These are phyloP conservation scores for Periconia digitata DNA, from an alignment of 2,329 filamentous ascomycete genomes.

Conservation along the genomic window DNA sequence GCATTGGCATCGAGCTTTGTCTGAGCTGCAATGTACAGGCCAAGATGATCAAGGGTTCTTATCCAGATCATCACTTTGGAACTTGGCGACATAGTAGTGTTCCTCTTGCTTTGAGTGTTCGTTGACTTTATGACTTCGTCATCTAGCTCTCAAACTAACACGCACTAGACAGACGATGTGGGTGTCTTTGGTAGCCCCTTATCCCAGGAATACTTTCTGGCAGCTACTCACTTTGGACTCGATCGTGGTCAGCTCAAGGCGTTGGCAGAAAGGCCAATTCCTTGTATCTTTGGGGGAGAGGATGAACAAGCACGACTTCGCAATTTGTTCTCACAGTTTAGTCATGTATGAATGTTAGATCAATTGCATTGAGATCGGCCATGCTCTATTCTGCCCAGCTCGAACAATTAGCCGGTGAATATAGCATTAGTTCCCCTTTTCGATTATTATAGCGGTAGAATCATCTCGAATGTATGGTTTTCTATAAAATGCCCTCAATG, in stretches of 20 bases:
- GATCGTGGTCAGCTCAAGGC: conserved; percentile 49
- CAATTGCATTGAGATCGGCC: no score
- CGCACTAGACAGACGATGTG: conserved; percentile 73
- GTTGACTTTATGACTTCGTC: conserved; percentile 38
- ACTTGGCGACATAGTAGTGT: conserved; percentile 64
- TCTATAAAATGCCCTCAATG: no score
- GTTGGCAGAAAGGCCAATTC: conserved; percentile 63
- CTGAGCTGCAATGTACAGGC: conserved; percentile 80
- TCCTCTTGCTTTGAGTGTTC: conserved; percentile 66
- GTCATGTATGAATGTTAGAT: no score
- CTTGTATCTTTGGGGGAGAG: conserved; percentile 67
- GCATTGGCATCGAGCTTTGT: conserved; percentile 72
- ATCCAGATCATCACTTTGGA: conserved; percentile 73
- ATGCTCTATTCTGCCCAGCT: no score
- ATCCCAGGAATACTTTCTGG: conserved; percentile 76
- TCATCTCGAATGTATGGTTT: not conserved
- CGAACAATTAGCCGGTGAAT: no score
- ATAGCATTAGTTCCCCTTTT: no score
- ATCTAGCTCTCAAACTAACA: conserved; percentile 10
- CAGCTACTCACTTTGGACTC: conserved; percentile 69
- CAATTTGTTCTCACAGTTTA: conserved; percentile 13
- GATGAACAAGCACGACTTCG: conserved; percentile 61
- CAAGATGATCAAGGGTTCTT: conserved; percentile 68
- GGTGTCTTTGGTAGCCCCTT: conserved; percentile 76
- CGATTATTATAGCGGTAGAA: no score